A percentile compares a stretch with the other conserved stretches of the same genome.
These are phyloP conservation scores for Stephania japonica DNA, from an alignment of 164 flowering plant genomes.

Conservation along the genomic window DNA sequence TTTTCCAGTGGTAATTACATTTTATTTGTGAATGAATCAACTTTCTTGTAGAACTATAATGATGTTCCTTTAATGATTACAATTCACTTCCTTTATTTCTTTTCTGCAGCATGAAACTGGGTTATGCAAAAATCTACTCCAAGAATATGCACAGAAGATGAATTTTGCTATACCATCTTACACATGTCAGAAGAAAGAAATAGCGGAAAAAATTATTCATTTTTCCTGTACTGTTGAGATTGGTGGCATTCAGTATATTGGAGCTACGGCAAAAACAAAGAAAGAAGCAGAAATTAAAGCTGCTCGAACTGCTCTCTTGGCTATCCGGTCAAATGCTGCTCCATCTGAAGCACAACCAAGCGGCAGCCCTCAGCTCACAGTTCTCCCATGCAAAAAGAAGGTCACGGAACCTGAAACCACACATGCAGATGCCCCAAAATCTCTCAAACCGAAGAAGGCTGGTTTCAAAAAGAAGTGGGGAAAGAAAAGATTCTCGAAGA, in stretches of 20 bases:
- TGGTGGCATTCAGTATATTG: constrained; percentile 80
- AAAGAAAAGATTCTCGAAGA: constrained; percentile 24
- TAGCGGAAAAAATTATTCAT: constrained; percentile 26
- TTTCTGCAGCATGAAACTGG: constrained; percentile 77
- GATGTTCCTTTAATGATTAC: too few species aligned
- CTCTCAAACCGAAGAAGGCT: constrained; percentile 52
- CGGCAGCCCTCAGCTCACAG: constrained; percentile 43
- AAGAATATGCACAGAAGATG: constrained; percentile 96
- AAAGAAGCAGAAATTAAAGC: constrained; percentile 99
- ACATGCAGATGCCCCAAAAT: constrained; percentile 24
- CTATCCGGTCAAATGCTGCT: constrained; percentile 42
- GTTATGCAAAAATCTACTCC: constrained; percentile 87
- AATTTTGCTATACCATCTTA: constrained; percentile 85
- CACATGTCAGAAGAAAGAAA: constrained; percentile 41
- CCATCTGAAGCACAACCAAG: constrained; percentile 15
- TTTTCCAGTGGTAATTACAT: constrained; percentile 66
- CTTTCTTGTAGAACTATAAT: too few species aligned
- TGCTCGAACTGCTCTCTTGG: constrained; percentile 83
- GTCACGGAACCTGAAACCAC: constrained; percentile 21
- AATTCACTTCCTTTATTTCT: background rate
- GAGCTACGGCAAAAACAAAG: constrained; percentile 73
- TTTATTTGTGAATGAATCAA: background rate
- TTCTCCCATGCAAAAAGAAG: constrained; percentile 62
- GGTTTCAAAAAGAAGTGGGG: constrained; percentile 35
- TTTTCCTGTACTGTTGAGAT: constrained; percentile 69